Evolutionary conservation across 495 filamentous ascomycete genomes (phyloP).

Genomic region (Penicillium dipodomyicola): DNA sequence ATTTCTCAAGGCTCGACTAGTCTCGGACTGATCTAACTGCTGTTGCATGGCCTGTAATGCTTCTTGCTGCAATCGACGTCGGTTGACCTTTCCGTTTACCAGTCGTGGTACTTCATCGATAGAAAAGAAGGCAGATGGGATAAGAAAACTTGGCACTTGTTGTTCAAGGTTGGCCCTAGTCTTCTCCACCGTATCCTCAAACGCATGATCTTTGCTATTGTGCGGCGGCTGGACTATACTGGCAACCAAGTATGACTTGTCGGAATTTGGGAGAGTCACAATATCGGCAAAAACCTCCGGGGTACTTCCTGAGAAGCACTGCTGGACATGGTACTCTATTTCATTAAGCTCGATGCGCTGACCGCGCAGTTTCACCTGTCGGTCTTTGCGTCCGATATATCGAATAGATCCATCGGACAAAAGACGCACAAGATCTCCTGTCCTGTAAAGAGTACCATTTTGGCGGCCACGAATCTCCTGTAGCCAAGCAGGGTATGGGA

Average conservation of each 20-base stretch:
- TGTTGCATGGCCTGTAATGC: neutral
- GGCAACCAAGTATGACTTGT: slow-evolving; percentile 7
- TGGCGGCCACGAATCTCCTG: neutral
- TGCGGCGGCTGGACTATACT: neutral
- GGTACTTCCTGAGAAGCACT: neutral
- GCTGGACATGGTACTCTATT: neutral
- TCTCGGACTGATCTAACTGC: neutral
- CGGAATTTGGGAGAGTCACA: neutral
- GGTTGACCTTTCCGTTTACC: slow-evolving; percentile 18
- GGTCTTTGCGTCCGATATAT: slow-evolving; percentile 1
- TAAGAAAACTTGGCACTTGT: slow-evolving; percentile 14
- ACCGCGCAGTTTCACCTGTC: slow-evolving; percentile 1
- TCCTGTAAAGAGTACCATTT: neutral
- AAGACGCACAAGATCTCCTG: neutral
- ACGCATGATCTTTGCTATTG: neutral
- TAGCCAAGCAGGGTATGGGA: slow-evolving; percentile 1
- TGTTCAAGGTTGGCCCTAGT: neutral
- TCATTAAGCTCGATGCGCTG: slow-evolving; percentile 4
- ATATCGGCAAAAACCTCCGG: slow-evolving; percentile 8
- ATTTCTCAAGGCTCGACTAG: neutral
- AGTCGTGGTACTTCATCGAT: slow-evolving; percentile 12
- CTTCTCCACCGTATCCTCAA: neutral
- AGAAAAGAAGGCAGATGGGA: slow-evolving; percentile 10
- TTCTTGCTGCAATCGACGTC: neutral
- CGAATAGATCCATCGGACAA: neutral